Percentiles rank a stretch among this genome's conserved stretches.
Conservation (phyloP, 441 rosid genomes). For the Pelargonium australe region DNA sequence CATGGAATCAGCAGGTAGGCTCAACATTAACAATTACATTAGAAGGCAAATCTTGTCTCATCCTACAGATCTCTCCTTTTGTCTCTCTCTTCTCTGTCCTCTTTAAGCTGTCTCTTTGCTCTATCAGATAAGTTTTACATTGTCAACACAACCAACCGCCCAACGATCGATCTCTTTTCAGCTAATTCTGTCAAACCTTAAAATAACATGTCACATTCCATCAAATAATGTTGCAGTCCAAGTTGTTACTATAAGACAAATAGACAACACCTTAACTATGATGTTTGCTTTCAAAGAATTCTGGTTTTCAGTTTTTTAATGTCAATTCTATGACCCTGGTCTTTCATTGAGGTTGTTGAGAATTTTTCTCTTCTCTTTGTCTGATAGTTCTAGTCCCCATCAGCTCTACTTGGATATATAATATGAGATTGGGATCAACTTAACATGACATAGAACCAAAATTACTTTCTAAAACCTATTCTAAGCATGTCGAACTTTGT, state of each 20-base stretch:
- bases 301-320: slow-evolving; percentile 18
- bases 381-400: slow-evolving; percentile 16
- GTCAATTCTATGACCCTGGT: slow-evolving; percentile 17
- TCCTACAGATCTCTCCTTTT: slow-evolving; percentile 40
- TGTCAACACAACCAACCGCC: slow-evolving; percentile 18
- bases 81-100: slow-evolving; percentile 25
- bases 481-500: slow-evolving; percentile 40
- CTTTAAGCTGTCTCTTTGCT: slow-evolving; percentile 23
- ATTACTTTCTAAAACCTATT: neutral
- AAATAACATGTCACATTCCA: neutral
- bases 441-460: slow-evolving; percentile 9
- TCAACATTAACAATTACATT: slow-evolving; percentile 9
- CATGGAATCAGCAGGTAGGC: slow-evolving; percentile 25
- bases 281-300: slow-evolving; percentile 25
- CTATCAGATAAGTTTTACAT: neutral
- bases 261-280: slow-evolving; percentile 1
- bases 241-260: neutral
- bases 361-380: slow-evolving; percentile 33
- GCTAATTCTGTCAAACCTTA: slow-evolving; percentile 2
- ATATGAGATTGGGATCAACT: slow-evolving; percentile 19
- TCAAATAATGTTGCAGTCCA: no score
- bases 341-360: slow-evolving; percentile 24
- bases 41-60: slow-evolving; percentile 48
- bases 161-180: neutral
- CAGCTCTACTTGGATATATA: slow-evolving; percentile 12